Evolutionary conservation across 1,139 yeast genomes (phyloP), one percentile per base, ranked within the genome.

Genomic region (Debaryomyces sp.): DNA sequence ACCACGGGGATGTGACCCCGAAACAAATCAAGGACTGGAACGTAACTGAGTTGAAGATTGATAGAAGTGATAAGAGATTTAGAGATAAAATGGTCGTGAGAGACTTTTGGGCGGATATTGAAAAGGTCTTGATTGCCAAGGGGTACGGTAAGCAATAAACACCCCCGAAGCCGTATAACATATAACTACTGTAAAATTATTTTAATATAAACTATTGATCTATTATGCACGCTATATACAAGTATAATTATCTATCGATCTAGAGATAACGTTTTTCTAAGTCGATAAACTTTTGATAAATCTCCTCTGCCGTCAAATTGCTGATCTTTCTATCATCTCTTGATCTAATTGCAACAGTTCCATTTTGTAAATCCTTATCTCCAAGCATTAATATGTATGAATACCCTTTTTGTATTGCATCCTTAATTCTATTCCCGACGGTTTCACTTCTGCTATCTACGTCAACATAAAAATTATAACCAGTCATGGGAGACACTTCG

Each of bases 61-160:
- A 94, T 62, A 84, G 96, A 59, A 75, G 75, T 18, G 85, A 81
- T 45, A 88, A 85, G 63, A 77, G 99, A 57, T 94, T 92, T 70
- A 84, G 88, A 61, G 99, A 94, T 66, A 81, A 90, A 52, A 96
- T 92, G 76, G 86, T 89, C 23, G 87, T 86, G 29, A 90, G 89
- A 62, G 81, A 81, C 50, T 82, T 94, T 59, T 94, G 99, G 99
- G 85, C 83, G 41, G 80, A 80, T 33, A 67, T 87, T 48, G 94
- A 87, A 56, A 84, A 75, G 62, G 78, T 82, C 45, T 75, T 87
- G 68, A 60, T 81, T 32, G 66, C 70, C 32, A 71, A 65, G 59
- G 79, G 79, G 13, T 76, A 74, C 51, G 78, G 78, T 21, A 60
- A 54, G 40, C 45, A 46, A 43, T 47, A 44, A 37, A n/a, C 23